A percentile compares a stretch with the other conserved stretches of the same genome.
phyloP scores from a whole-genome alignment of 2,329 filamentous ascomycete genomes.

The Claviceps africana region DNA sequence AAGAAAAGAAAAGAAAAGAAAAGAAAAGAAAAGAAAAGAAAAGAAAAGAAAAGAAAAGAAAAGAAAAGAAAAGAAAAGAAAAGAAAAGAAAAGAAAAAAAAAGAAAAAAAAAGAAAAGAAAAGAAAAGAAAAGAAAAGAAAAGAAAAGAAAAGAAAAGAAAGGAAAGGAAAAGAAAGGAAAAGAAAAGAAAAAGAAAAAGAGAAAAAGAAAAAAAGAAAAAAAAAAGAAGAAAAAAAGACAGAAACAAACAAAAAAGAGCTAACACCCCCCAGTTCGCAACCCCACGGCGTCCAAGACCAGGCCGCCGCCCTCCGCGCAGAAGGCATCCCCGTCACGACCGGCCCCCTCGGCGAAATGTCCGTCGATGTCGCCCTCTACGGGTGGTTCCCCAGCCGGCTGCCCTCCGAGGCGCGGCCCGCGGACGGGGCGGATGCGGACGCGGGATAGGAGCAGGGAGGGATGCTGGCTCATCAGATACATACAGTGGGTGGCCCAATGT shows the following conservation, averaged over 20 bases:
- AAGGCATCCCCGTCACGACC: slow-evolving; percentile 37
- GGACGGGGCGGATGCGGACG: background rate
- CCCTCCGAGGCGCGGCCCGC: slow-evolving; percentile 30
- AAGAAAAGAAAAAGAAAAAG: background rate
- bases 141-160: background rate
- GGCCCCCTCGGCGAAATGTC: slow-evolving; percentile 36
- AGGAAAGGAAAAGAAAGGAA: background rate
- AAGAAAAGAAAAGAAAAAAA: background rate
- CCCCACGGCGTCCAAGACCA: slow-evolving; percentile 35
- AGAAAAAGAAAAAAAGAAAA: too few species aligned
- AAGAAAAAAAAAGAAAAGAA: background rate
- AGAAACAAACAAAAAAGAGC: too few species aligned
- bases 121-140: background rate
- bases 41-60: too few species aligned
- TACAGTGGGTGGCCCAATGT: background rate
- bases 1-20: too few species aligned
- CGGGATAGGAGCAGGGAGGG: too few species aligned
- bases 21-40: too few species aligned
- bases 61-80: background rate
- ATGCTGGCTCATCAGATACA: too few species aligned
- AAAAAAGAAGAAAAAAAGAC: too few species aligned
- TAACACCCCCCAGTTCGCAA: slow-evolving; percentile 35
- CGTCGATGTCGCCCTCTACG: slow-evolving; percentile 36
- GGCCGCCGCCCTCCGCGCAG: slow-evolving; percentile 33
- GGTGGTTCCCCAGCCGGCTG: slow-evolving; percentile 40